Percentiles rank a stretch among this genome's conserved stretches.
phyloP scores from a whole-genome alignment of 2,329 filamentous ascomycete genomes.

The Penicillium concentricum region DNA sequence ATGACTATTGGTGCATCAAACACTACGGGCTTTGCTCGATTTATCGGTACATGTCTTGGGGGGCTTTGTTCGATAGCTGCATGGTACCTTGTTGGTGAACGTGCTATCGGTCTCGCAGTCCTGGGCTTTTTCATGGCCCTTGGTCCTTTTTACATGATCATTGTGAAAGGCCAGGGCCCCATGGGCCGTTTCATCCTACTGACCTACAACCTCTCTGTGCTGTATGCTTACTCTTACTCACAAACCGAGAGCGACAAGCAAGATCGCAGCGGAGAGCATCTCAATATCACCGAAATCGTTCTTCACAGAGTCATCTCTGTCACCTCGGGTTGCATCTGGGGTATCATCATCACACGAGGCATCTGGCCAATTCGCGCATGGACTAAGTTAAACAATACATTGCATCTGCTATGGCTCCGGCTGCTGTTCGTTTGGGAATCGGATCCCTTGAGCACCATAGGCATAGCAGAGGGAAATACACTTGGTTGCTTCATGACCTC shows the following conservation, averaged over 20 bases:
- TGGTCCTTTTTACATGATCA: conserved; percentile 80
- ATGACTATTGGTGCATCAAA: conserved; percentile 97
- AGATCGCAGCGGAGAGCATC: conserved; percentile 79
- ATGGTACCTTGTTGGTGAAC: conserved; percentile 73
- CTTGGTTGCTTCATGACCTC: too few species aligned
- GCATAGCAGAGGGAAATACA: too few species aligned
- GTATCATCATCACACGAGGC: conserved; percentile 78
- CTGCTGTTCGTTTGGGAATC: conserved; percentile 96
- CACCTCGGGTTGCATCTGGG: conserved; percentile 82
- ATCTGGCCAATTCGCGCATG: conserved; percentile 92
- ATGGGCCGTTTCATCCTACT: conserved; percentile 90
- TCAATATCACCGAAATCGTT: conserved; percentile 81
- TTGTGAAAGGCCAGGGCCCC: conserved; percentile 77
- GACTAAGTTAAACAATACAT: conserved; percentile 79
- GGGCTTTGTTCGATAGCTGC: conserved; percentile 70
- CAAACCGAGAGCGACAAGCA: conserved; percentile 74
- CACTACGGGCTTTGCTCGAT: conserved; percentile 81
- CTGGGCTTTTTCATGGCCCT: conserved; percentile 78
- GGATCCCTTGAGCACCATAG: conserved; percentile 61
- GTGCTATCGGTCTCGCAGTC: conserved; percentile 68
- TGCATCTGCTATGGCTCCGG: conserved; percentile 82
- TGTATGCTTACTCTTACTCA: conserved; percentile 88
- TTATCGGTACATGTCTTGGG: conserved; percentile 79
- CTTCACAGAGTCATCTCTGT: conserved; percentile 82
- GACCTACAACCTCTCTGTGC: conserved; percentile 88